phyloP scores from a whole-genome alignment of 78 protist genomes.

The Guillardia theta region DNA sequence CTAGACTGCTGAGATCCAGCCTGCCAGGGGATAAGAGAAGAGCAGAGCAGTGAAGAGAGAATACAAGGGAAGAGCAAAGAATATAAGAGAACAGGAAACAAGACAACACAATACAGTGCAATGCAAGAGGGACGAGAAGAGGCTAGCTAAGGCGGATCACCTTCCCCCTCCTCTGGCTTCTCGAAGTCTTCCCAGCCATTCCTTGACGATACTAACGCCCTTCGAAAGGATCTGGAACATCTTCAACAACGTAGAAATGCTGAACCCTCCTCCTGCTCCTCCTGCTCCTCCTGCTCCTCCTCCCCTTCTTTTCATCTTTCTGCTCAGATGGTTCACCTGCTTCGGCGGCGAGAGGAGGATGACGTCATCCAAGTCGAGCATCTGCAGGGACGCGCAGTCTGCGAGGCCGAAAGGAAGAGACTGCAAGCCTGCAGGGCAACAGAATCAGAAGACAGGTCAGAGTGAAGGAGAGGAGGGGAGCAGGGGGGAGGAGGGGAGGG shows the following conservation, averaged over 20 bases:
- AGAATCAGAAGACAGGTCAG: neutral
- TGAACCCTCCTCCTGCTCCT: too few relatives aligned
- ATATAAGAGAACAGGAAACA: too few relatives aligned
- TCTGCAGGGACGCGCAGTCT: constrained; percentile 2
- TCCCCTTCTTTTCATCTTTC: too few relatives aligned
- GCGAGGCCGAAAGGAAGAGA: neutral
- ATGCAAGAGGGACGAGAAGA: too few relatives aligned
- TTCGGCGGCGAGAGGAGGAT: neutral
- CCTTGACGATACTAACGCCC: neutral
- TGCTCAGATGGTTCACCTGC: too few relatives aligned
- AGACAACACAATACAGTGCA: too few relatives aligned
- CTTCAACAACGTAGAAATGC: too few relatives aligned
- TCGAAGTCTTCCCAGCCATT: neutral
- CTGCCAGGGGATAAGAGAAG: too few relatives aligned
- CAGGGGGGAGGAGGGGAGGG: neutral
- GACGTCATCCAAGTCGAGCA: constrained; percentile 14
- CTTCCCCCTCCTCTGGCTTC: constrained; percentile 11
- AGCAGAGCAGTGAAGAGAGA: too few relatives aligned
- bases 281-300: too few relatives aligned
- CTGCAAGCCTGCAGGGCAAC: neutral
- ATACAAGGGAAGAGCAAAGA: too few relatives aligned
- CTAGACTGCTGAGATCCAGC: neutral
- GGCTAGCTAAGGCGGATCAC: too few relatives aligned
- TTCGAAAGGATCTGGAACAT: neutral
- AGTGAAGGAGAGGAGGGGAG: neutral